A percentile compares a stretch with the other conserved stretches of the same genome.
phyloP scores from a whole-genome alignment of 371 early-diverging fungal genomes.

The Dinochytrium kinnereticum region DNA sequence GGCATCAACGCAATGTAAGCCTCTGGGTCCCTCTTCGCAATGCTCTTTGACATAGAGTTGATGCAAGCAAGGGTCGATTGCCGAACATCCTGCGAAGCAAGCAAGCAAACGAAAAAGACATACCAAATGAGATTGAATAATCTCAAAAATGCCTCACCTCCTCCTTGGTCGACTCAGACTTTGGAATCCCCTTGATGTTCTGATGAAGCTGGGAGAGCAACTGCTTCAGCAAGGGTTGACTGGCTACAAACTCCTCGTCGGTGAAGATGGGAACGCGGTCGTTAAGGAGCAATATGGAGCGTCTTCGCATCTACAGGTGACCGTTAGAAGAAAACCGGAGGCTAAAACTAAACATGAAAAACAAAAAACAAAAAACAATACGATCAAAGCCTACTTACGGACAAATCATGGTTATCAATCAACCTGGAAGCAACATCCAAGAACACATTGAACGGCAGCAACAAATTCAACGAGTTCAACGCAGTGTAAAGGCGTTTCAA shows the following conservation, averaged over 20 bases:
- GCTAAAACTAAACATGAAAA: no score
- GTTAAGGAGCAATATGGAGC: constrained; percentile 77
- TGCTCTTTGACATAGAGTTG: constrained; percentile 70
- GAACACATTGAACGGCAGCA: constrained; percentile 78
- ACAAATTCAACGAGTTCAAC: constrained; percentile 76
- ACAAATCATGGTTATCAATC: constrained; percentile 65
- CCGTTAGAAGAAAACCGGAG: constrained; percentile 24
- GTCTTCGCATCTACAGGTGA: constrained; percentile 49
- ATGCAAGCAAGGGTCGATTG: constrained; percentile 83
- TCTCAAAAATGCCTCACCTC: no score
- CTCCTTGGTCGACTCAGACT: no score
- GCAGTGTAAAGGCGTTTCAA: constrained; percentile 63
- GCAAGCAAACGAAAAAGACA: no score
- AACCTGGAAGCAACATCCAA: constrained; percentile 70
- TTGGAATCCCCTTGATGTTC: constrained; percentile 41
- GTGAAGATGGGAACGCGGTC: constrained; percentile 64
- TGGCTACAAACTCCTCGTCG: constrained; percentile 55
- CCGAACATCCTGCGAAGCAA: constrained; percentile 10
- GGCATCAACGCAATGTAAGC: constrained; percentile 67
- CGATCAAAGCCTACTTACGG: constrained; percentile 17
- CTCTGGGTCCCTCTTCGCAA: constrained; percentile 67
- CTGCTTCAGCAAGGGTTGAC: constrained; percentile 51
- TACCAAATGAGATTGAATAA: no score
- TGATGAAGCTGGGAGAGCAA: constrained; percentile 54
- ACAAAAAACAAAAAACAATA: no score